Base-by-base conservation (phyloP, 306 rosid genomes). In the Psophocarpus tetragonolobus region DNA sequence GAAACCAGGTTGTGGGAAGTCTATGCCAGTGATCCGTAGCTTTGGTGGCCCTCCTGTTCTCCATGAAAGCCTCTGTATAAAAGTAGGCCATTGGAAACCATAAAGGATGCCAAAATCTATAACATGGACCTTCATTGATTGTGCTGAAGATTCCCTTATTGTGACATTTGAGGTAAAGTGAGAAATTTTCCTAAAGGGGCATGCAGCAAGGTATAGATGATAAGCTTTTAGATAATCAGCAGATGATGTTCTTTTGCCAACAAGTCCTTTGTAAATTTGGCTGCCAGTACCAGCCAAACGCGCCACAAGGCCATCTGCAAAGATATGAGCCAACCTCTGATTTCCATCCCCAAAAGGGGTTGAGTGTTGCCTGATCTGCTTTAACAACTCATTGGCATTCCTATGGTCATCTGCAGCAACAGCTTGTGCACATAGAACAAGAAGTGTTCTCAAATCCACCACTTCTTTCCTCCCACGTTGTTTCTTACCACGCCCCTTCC, bases 11-110 rank as follows among this genome's bases (percentile, higher is more conserved):
- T 54, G 62, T 23, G 62, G 62, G 14, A 54, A 54, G 62, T 54
- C 62, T 54, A 54, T 54, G 23, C 62, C 62, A 0, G 62, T 54
- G 15, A 54, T 54, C n/a, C 62, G 32, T 11, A 54, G 62, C 32
- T 54, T 54, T 11, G 62, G 62, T 10, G 62, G 62, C 24, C 62
- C 62, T 54, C 62, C 62, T 54, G 29, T 4, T 54, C 62, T 54
- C 62, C 62, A 54, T 24, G 62, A 54, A 54, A 54, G 62, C 32
- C 62, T 6, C 29, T 54, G 62, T 54, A 54, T 54, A 54, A 54
- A 54, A 23, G 62, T 54, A 2, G 62, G 62, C 62, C 62, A 54
- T 54, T 54, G 62, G 62, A 54, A 54, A 54, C 62, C 62, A 54
- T 54, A 54, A 54, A 54, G 32, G 33, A 54, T 54, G 17, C 62